Base-by-base conservation (phyloP, 345 rosid genomes). In the Citrus glauca region DNA sequence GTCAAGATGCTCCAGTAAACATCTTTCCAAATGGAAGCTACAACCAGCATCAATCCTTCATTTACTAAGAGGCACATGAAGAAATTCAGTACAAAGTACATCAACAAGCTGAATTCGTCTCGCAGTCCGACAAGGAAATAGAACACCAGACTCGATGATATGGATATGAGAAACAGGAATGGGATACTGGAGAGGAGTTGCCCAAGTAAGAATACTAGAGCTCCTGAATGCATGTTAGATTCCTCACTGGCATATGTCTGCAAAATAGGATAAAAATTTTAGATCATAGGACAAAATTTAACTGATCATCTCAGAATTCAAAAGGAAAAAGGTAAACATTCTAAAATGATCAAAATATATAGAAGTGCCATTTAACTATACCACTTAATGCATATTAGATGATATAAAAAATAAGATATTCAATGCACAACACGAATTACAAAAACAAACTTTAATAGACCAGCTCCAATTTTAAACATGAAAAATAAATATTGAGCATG, bases 71-170 rank as follows among this genome's bases (percentile, higher is more conserved):
- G 91, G 87, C 97, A 94, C 84, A 86, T 83, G 83, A 97, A 97
- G 90, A 97, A 89, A 84, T 97, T 97, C 80, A 97, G 92, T 76
- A 97, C 98, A 75, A 94, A 94, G 90, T 97, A 97, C 99, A 97
- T 94, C 82, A 97, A 87, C 88, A 94, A 86, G 88, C 98, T 91
- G 87, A 97, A 97, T 57, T 90, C 95, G 45, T 94, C 94, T 82
- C 84, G 88, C 69, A 97, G 84, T 45, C 99, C 98, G 6, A 87
- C 65, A 74, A 97, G 93, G 91, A 97, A 97, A 82, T 94, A 97
- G 91, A 97, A 91, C 42, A 94, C 93, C 3, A 94, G 99, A 76
- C 98, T 92, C 30, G 98, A 97, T 38, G 99, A 97, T 57, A 97
- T 94, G 67, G 99, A 89, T 82, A 97, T 88, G 81, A 97, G 98